phyloP scores from a whole-genome alignment of 2,329 filamentous ascomycete species.

The Cladosporium sphaerospermum region DNA sequence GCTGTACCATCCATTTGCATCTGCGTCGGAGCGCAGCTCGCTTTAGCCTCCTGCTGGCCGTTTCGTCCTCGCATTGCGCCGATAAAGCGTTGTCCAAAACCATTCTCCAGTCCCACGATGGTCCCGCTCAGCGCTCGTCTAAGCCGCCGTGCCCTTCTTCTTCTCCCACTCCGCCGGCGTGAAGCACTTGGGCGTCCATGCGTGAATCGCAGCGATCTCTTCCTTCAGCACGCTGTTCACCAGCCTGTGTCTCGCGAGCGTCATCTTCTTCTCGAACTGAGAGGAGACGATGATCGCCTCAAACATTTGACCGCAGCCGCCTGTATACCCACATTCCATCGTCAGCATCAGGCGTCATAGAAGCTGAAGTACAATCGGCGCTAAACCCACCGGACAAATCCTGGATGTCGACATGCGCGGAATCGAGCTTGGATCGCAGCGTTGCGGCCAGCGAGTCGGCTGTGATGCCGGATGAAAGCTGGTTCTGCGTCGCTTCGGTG shows the following conservation, averaged over 20 bases:
- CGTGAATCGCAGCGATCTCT: constrained; percentile 86
- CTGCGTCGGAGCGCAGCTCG: too few relatives aligned
- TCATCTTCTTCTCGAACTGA: constrained; percentile 50
- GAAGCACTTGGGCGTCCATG: constrained; percentile 91
- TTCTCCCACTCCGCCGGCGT: constrained; percentile 85
- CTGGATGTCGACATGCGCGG: constrained; percentile 76
- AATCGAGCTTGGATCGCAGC: constrained; percentile 63
- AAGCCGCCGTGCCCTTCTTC: constrained; percentile 39
- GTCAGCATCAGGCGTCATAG: background rate
- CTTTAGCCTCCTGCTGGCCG: too few relatives aligned
- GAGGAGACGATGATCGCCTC: constrained; percentile 60
- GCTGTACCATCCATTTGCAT: too few relatives aligned
- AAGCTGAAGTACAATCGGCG: background rate
- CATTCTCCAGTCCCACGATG: too few relatives aligned
- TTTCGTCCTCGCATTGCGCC: too few relatives aligned
- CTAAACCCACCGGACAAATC: constrained; percentile 74
- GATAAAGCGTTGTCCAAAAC: too few relatives aligned
- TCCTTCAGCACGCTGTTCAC: constrained; percentile 78
- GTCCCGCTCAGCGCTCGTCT: too few relatives aligned
- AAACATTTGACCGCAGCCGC: constrained; percentile 66
- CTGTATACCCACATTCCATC: constrained; percentile 32
- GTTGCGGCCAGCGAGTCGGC: constrained; percentile 63
- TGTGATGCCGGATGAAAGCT: constrained; percentile 57
- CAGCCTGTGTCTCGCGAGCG: constrained; percentile 76
- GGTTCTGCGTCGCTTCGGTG: constrained; percentile 44